These are phyloP conservation scores for Beauveria sp. DNA, from an alignment of 2,329 filamentous ascomycete genomes.

Conservation along the genomic window DNA sequence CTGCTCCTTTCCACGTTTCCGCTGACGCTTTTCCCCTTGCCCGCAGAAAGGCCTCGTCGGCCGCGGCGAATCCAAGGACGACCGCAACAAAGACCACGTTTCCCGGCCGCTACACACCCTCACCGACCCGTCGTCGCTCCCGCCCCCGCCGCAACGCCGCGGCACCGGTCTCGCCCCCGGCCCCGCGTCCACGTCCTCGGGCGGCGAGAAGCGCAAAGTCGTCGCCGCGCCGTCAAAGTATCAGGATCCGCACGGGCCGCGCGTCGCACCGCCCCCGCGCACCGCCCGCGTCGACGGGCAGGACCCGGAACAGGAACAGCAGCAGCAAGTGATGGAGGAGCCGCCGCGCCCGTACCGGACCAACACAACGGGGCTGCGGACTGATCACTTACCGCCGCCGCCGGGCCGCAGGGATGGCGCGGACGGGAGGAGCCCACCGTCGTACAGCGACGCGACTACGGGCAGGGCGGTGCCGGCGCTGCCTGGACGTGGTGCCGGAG, in stretches of 20 bases:
- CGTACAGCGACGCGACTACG: constrained; percentile 24
- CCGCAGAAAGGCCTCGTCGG: constrained; percentile 38
- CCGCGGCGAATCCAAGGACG: constrained; percentile 28
- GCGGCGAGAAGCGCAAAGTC: constrained; percentile 18
- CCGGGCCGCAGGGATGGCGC: constrained; percentile 47
- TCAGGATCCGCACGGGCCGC: constrained; percentile 21
- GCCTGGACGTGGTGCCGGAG: constrained; percentile 10
- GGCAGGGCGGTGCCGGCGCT: constrained; percentile 6
- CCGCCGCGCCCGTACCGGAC: constrained; percentile 52
- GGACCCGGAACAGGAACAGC: not conserved
- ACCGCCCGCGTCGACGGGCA: not conserved
- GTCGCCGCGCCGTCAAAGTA: constrained; percentile 26
- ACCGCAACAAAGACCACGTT: constrained; percentile 26
- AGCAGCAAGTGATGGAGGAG: constrained; percentile 10
- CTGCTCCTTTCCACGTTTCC: constrained; percentile 2
- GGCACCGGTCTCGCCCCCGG: constrained; percentile 26
- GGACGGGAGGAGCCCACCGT: constrained; percentile 24
- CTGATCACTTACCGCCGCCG: constrained; percentile 61
- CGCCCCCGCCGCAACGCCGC: constrained; percentile 64
- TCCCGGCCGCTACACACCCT: constrained; percentile 60
- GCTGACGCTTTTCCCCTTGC: not conserved
- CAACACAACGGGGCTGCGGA: constrained; percentile 64
- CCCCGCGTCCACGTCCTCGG: constrained; percentile 16
- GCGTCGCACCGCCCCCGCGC: constrained; percentile 14
- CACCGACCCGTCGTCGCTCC: constrained; percentile 70